phyloP scores from a whole-genome alignment of 2,329 filamentous ascomycete species.

The Eutypa lata region DNA sequence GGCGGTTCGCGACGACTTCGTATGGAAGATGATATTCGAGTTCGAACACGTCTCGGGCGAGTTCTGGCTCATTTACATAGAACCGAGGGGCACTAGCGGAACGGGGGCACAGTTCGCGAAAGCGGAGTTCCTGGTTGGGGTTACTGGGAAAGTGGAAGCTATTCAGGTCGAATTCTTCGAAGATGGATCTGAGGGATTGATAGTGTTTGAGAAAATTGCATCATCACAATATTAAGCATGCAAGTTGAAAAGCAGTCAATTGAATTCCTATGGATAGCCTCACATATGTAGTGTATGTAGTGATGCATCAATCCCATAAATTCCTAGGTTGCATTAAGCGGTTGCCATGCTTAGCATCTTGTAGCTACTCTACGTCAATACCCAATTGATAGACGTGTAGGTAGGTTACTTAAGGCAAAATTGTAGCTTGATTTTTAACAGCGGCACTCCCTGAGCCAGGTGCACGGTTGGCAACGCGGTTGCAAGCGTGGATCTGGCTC shows the following conservation, averaged over 20 bases:
- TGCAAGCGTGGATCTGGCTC: too few species aligned
- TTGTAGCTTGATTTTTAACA: too few species aligned
- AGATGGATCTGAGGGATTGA: slow-evolving; percentile 27
- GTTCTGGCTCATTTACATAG: slow-evolving; percentile 30
- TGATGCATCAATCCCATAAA: too few species aligned
- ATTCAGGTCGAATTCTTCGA: slow-evolving; percentile 29
- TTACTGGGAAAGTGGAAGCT: slow-evolving; percentile 23
- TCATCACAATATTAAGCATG: slow-evolving; percentile 1
- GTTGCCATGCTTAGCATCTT: too few species aligned
- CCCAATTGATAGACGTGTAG: too few species aligned
- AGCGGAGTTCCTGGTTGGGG: slow-evolving; percentile 29
- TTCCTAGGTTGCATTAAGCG: too few species aligned
- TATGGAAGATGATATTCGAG: slow-evolving; percentile 29
- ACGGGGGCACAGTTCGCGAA: slow-evolving; percentile 20
- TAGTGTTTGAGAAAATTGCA: slow-evolving; percentile 26
- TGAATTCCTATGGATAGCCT: background rate
- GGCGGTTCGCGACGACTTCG: slow-evolving; percentile 25
- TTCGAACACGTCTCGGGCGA: slow-evolving; percentile 35
- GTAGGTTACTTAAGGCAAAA: too few species aligned
- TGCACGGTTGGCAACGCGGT: too few species aligned
- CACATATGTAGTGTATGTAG: too few species aligned
- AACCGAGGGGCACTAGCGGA: slow-evolving; percentile 1
- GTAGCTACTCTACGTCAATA: too few species aligned
- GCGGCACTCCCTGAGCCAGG: too few species aligned
- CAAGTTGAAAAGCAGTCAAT: background rate